A percentile compares a stretch with the other conserved stretches of the same genome.
Evolutionary conservation across 306 rosid genomes (phyloP).

Genomic region (Morella rubra): DNA sequence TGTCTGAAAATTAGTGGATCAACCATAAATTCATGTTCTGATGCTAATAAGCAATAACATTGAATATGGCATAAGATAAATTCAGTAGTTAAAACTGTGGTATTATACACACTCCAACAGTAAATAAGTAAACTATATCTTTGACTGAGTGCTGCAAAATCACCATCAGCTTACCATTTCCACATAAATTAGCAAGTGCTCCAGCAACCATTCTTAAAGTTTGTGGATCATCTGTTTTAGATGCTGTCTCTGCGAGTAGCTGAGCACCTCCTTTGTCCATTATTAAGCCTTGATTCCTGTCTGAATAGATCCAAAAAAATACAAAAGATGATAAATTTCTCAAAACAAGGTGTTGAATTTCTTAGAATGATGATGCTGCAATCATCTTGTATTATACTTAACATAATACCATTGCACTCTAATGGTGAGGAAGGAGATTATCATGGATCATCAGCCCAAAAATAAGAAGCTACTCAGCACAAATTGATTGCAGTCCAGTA

Average conservation of each 20-base stretch:
- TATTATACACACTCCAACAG: neutral
- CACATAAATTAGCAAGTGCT: conserved; percentile 77
- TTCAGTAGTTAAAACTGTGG: neutral
- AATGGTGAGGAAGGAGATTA: neutral
- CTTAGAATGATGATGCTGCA: neutral
- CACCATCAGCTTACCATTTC: conserved; percentile 50
- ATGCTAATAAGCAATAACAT: neutral
- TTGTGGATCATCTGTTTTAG: conserved; percentile 56
- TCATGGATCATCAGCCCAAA: neutral
- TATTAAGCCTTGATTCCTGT: conserved; percentile 54
- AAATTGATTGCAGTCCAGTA: neutral
- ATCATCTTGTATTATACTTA: neutral
- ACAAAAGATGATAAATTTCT: neutral
- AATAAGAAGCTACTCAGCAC: neutral
- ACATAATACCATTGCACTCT: neutral
- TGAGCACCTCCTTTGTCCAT: conserved; percentile 65
- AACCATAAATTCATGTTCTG: neutral
- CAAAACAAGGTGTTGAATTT: neutral
- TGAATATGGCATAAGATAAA: neutral
- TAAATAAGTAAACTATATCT: neutral
- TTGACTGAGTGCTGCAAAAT: neutral
- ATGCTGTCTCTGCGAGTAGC: conserved; percentile 48
- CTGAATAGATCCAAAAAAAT: conserved; percentile 37
- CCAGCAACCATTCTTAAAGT: conserved; percentile 78
- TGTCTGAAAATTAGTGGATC: neutral